Conservation (phyloP, 2,329 filamentous ascomycete genomes). For the Xylogone sp. region DNA sequence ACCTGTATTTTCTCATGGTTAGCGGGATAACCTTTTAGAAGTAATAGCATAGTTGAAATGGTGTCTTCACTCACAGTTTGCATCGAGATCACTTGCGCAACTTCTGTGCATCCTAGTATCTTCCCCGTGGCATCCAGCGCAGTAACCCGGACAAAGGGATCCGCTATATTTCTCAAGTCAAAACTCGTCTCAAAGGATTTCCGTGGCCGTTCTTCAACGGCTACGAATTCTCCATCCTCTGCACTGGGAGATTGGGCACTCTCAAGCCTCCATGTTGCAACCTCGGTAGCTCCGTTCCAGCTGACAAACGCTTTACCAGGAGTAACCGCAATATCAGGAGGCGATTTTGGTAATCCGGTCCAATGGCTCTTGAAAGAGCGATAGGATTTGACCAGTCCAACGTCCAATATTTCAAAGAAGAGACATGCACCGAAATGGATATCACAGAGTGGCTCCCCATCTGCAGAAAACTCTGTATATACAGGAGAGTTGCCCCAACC, state of each 20-base stretch:
- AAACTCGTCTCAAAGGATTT: slow-evolving; percentile 3
- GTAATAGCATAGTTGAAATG: too few relatives aligned
- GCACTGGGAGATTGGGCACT: neutral
- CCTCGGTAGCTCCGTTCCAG: slow-evolving; percentile 46
- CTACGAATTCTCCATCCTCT: neutral
- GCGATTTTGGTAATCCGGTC: slow-evolving; percentile 28
- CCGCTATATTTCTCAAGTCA: neutral
- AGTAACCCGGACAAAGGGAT: neutral
- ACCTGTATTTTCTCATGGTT: too few relatives aligned
- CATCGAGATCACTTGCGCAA: too few relatives aligned
- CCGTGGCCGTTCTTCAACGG: neutral
- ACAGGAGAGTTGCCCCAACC: slow-evolving; percentile 12
- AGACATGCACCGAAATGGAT: slow-evolving; percentile 14
- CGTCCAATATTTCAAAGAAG: slow-evolving; percentile 5
- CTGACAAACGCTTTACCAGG: slow-evolving; percentile 39
- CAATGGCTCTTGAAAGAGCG: slow-evolving; percentile 30
- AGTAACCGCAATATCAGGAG: slow-evolving; percentile 27
- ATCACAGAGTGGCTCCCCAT: slow-evolving; percentile 31
- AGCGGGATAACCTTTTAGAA: too few relatives aligned
- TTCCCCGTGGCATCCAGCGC: neutral
- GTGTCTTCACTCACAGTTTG: too few relatives aligned
- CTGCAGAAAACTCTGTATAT: slow-evolving; percentile 10
- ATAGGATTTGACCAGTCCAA: slow-evolving; percentile 28
- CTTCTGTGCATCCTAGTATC: neutral
- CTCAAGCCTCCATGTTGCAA: slow-evolving; percentile 32